Conservation (phyloP, 768 basidiomycete species). For the Boletus sp. region DNA sequence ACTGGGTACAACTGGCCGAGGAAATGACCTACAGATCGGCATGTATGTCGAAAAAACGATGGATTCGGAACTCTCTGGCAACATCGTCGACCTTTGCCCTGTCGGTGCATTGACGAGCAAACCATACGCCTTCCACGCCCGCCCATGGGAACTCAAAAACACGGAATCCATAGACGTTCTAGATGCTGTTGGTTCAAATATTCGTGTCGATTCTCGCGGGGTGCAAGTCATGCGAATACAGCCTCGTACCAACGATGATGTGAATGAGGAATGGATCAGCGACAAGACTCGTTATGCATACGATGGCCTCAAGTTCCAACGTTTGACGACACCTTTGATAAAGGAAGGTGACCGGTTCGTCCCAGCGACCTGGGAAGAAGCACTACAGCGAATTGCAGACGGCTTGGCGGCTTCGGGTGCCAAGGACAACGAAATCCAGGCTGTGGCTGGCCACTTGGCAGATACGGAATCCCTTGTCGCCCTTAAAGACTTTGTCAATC, state of each 20-base stretch:
- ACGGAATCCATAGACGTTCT: conserved; percentile 95
- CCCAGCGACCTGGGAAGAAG: conserved; percentile 87
- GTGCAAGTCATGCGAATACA: conserved; percentile 97
- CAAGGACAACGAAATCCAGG: conserved; percentile 89
- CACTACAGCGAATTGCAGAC: conserved; percentile 71
- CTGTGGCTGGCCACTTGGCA: conserved; percentile 87
- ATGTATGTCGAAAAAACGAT: conserved; percentile 98
- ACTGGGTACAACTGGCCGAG: conserved; percentile 93
- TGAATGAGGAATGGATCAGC: conserved; percentile 99
- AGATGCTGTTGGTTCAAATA: conserved; percentile 95
- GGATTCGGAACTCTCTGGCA: conserved; percentile 96
- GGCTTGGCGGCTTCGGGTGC: conserved; percentile 82
- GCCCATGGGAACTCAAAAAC: conserved; percentile 98
- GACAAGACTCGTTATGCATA: conserved; percentile 98
- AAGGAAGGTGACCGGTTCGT: conserved; percentile 93
- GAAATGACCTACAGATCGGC: conserved; percentile 98
- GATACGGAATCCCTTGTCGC: conserved; percentile 94
- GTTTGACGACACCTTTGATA: conserved; percentile 87
- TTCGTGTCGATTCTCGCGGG: conserved; percentile 92
- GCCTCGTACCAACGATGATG: conserved; percentile 93
- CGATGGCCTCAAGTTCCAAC: conserved; percentile 94
- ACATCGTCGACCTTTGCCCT: conserved; percentile 95
- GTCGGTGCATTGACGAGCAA: conserved; percentile 98
- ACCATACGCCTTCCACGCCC: conserved; percentile 95
- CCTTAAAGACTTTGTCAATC: conserved; percentile 90